These are phyloP conservation scores for Hericium coralloides DNA, from an alignment of 768 basidiomycete genomes.

Conservation along the genomic window DNA sequence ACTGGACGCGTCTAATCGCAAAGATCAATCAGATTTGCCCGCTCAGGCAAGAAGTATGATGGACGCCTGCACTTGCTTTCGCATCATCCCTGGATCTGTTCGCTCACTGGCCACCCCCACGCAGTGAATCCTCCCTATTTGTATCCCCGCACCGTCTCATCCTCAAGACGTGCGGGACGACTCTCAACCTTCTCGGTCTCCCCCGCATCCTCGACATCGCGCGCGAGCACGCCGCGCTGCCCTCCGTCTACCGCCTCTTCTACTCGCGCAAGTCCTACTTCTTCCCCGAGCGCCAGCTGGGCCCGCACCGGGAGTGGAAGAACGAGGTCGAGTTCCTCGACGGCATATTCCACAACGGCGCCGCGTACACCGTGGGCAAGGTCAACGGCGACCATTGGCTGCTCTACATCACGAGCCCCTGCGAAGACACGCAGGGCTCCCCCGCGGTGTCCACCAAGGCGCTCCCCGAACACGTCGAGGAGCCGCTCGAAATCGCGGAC, in stretches of 20 bases:
- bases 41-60: not conserved
- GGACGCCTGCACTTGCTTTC: not conserved
- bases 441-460: slow-evolving; percentile 6
- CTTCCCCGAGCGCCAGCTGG: slow-evolving; percentile 93
- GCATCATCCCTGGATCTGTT: slow-evolving; percentile 1
- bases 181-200: slow-evolving; percentile 91
- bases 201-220: slow-evolving; percentile 95
- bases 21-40: not conserved
- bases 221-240: slow-evolving; percentile 51
- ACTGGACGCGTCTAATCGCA: too few species aligned
- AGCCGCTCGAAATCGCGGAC: slow-evolving; percentile 3
- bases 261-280: slow-evolving; percentile 99
- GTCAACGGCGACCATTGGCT: slow-evolving; percentile 99
- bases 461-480: slow-evolving; percentile 14
- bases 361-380: slow-evolving; percentile 95
- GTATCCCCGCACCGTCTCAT: slow-evolving; percentile 93
- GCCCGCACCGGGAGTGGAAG: slow-evolving; percentile 91
- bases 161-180: slow-evolving; percentile 98
- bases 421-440: slow-evolving; percentile 20
- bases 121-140: slow-evolving; percentile 96
- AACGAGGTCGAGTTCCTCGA: slow-evolving; percentile 91
- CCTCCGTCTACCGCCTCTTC: slow-evolving; percentile 82
- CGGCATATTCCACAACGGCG: slow-evolving; percentile 76
- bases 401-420: slow-evolving; percentile 78
- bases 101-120: slow-evolving; percentile 8